Base-by-base conservation (phyloP, 1,284 basidiomycete genomes). In the Ceratobasidium sp. region DNA sequence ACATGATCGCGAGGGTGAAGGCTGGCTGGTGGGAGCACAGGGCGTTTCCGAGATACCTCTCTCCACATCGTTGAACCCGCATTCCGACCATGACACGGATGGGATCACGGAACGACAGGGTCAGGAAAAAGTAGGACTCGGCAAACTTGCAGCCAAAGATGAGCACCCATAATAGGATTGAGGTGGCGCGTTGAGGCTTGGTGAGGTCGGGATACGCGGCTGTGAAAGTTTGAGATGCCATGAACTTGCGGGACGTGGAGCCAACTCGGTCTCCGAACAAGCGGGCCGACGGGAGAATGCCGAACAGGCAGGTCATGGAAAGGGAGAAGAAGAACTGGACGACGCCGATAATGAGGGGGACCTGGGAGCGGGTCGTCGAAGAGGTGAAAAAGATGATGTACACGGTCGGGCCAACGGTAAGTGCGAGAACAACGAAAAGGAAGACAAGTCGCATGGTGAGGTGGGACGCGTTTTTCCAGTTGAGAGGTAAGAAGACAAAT, bases 401-500 rank as follows among this genome's bases (percentile, higher is more conserved):
- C 79, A 97, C 86, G 0, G 94, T 96, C 2, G 96, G 96, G 42
- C 90, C 96, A 73, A 87, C 87, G 15, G 94, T 97, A 70, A 94
- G 82, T 56, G 83, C 93, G 54, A 98, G 87, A 29, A 91, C 92
- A 78, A 97, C 83, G 56, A 90, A 76, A 54, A 98, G 84, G 84
- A 96, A 96, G 55, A 94, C 74, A 22, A 96, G 82, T 7, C 95
- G 89, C 58, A 93, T 89, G 0, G 92, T 89, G 55, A 98, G 88
- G 77, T 97, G 94, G 8, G 93, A 94, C 13, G 94, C 93, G 81
- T 97, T 97, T 80, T 96, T 96, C 96, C 94, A 97, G 20, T 93
- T 96, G 2, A 93, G 93, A 0, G 96, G 96, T 77, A 98, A 95
- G 81, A 96, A 97, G 49, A 90, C 90, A 79, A 96, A 96, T 80